Percentiles rank a stretch among this genome's conserved stretches.
Evolutionary conservation across 106 monocot species (phyloP).

Genomic region (Dendrobium huoshanense): DNA sequence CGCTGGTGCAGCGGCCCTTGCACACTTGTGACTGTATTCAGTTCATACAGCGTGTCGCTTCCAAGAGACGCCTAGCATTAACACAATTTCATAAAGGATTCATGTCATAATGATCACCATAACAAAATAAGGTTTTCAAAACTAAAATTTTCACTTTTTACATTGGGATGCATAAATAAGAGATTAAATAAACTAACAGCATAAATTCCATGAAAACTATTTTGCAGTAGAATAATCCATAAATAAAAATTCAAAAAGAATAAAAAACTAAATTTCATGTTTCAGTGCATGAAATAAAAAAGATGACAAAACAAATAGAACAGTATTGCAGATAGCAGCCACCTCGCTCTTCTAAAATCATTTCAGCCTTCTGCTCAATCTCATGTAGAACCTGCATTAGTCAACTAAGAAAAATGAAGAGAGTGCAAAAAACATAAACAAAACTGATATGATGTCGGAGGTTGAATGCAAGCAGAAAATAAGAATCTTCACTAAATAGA

Average conservation of each 20-base stretch:
- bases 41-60: too few species aligned
- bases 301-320: not conserved
- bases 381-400: slow-evolving; percentile 68
- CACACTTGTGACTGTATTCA: too few species aligned
- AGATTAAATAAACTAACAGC: not conserved
- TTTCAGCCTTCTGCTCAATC: slow-evolving; percentile 84
- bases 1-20: too few species aligned
- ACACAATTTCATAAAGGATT: too few species aligned
- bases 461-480: not conserved
- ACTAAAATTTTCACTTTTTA: not conserved
- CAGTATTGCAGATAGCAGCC: not conserved
- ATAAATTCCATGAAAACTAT: not conserved
- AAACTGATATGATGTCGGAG: not conserved
- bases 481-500: not conserved
- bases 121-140: not conserved
- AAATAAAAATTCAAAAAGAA: not conserved
- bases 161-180: not conserved
- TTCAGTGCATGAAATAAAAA: not conserved
- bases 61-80: too few species aligned
- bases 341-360: slow-evolving; percentile 93
- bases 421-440: not conserved
- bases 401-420: not conserved
- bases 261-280: not conserved
- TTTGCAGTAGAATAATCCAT: not conserved
- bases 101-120: not conserved